A percentile compares a stretch with the other conserved stretches of the same genome.
Evolutionary conservation across 2,329 filamentous ascomycete genomes (phyloP).

Genomic region (Penicillium concentricum): DNA sequence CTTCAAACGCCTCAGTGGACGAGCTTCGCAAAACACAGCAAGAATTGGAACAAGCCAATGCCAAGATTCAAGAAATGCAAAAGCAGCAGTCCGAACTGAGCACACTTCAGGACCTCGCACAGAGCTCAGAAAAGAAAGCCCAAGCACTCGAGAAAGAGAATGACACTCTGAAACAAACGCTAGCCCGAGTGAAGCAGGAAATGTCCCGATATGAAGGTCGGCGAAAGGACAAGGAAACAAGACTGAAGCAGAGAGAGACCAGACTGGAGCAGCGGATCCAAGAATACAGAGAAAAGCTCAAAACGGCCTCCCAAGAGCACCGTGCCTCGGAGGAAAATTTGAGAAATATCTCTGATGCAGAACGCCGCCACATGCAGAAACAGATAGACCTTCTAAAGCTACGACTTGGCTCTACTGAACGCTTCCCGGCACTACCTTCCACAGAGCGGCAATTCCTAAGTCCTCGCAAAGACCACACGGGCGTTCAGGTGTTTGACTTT

Average conservation of each 20-base stretch:
- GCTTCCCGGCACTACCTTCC: conserved; percentile 21
- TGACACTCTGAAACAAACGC: conserved; percentile 38
- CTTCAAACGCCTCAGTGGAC: conserved; percentile 20
- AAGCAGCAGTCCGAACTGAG: conserved; percentile 33
- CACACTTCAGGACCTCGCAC: conserved; percentile 35
- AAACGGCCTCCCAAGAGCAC: conserved; percentile 34
- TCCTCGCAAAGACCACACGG: conserved; percentile 30
- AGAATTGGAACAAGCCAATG: conserved; percentile 36
- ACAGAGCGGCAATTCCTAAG: conserved; percentile 26
- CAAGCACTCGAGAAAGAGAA: conserved; percentile 45
- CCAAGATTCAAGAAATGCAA: conserved; percentile 36
- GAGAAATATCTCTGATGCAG: conserved; percentile 35
- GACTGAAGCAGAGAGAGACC: conserved; percentile 40
- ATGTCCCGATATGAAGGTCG: conserved; percentile 44
- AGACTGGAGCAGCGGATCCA: conserved; percentile 41
- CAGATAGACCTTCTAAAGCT: conserved; percentile 39
- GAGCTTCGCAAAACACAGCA: conserved; percentile 35
- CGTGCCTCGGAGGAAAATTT: conserved; percentile 38
- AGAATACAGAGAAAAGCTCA: conserved; percentile 43
- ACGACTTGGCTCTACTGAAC: conserved; percentile 31
- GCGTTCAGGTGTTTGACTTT: conserved; percentile 24
- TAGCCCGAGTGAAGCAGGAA: conserved; percentile 43
- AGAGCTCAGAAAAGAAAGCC: conserved; percentile 43
- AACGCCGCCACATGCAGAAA: conserved; percentile 39
- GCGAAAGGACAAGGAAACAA: conserved; percentile 44